Base-by-base conservation (phyloP, 441 rosid species). In the Euphorbia corollata region DNA sequence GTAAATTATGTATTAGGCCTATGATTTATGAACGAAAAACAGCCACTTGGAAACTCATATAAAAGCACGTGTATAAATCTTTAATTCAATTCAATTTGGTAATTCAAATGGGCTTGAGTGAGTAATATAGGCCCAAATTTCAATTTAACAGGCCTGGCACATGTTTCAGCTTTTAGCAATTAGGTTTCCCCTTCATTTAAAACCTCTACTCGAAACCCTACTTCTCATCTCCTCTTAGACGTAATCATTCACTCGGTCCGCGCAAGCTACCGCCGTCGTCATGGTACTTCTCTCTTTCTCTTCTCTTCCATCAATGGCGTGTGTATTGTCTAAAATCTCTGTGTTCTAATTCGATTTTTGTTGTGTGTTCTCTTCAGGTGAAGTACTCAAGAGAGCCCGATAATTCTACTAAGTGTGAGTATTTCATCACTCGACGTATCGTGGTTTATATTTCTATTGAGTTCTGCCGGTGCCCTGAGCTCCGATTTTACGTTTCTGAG, bases 351-450 rank as follows among this genome's bases (percentile, higher is more conserved):
- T 38, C 39, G 2, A 48, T 19, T 12, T 1, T 27, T 16, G 41
- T 36, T 47, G 19, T 11, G 23, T n/a, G 56, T 20, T 66, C 32
- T 55, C 47, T 34, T 55, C 73, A 87, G 96, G 92, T 87, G 78
- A 89, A 89, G 89, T 89, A 87, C 79, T 89, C 91, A 20, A 85
- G 79, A 65, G 92, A 89, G 75, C 89, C 91, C 18, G 86, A 78
- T 51, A 89, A 89, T 43, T 59, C 80, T 12, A 89, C 96, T 73
- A 87, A 89, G 81, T 89, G 92, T 85, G 80, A 74, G 79, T 45
- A 6, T 16, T 4, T 6, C 5, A 38, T 64, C 41, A 43, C 9
- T 5, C 8, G 6, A 3, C 23, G 50, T 30, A 20, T 22, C 8
- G 23, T 54, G 4, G 20, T 20, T 3, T 22, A 4, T 23, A 27